Evolutionary conservation across 495 filamentous ascomycete genomes (phyloP).

Genomic region (Penicillium fimorum): DNA sequence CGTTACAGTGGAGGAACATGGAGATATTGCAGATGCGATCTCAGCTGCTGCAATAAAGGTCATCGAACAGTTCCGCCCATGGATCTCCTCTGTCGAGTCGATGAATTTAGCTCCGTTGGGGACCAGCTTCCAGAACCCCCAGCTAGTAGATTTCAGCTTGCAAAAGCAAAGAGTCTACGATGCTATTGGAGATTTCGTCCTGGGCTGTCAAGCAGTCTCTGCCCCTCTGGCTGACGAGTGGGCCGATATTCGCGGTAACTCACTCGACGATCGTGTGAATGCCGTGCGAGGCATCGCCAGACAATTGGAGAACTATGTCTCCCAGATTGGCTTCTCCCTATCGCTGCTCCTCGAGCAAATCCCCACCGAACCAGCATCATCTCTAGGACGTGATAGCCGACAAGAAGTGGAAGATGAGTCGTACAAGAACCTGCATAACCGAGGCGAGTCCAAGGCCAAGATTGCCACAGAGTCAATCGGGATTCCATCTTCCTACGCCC

Average conservation of each 20-base stretch:
- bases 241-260: conserved; percentile 85
- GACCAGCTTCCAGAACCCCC: conserved; percentile 75
- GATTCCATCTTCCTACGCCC: conserved; percentile 63
- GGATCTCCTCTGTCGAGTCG: conserved; percentile 83
- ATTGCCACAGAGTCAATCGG: conserved; percentile 48
- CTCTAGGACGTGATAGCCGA: conserved; percentile 37
- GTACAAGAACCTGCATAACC: conserved; percentile 29
- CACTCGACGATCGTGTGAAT: conserved; percentile 83
- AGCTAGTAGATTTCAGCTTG: conserved; percentile 79
- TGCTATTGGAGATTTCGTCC: conserved; percentile 80
- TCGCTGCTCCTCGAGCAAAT: conserved; percentile 83
- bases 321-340: conserved; percentile 82
- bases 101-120: conserved; percentile 76
- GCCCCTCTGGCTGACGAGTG: conserved; percentile 93
- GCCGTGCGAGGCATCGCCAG: conserved; percentile 70
- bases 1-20: conserved; percentile 67
- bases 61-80: conserved; percentile 81
- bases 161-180: conserved; percentile 94
- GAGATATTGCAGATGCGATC: conserved; percentile 69
- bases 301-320: conserved; percentile 80
- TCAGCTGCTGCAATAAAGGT: conserved; percentile 73
- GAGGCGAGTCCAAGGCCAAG: conserved; percentile 36
- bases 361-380: conserved; percentile 39
- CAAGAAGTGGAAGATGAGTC: conserved; percentile 34
- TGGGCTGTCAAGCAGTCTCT: conserved; percentile 83